Evolutionary conservation across 352 stramenopile species (phyloP), one percentile per base, ranked within the genome.

Genomic region (Globisporangium spiculum): DNA sequence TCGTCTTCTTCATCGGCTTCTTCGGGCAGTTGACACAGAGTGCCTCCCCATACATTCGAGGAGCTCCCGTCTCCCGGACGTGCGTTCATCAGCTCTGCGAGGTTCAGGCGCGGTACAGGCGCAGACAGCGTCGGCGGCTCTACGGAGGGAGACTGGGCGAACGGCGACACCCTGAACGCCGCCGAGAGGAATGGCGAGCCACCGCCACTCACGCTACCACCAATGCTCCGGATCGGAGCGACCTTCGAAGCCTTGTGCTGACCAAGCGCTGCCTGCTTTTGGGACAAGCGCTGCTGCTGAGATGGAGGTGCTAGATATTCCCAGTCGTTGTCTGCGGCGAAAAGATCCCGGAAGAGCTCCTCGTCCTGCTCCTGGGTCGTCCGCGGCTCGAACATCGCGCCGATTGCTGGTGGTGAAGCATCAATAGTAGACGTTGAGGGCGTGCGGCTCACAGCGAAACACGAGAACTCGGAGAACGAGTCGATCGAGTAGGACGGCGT

Each of bases 281-380:
- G 65, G 10, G 24, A 54, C 0, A 56, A n/a, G 7, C 7, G 44
- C 2, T 52, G 26, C 5, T 22, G 48, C 14, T 24, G 44, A 0
- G 26, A 16, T n/a, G 20, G n/a, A 54, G 41, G 36, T 1, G 32
- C 61, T 16, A 16, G 30, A 10, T 22, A 53, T 9, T 78, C 71
- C 22, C 64, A 58, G 22, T 84, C 78, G 7, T 63, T 70, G 7
- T 89, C 80, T 12, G 46, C 65, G 1, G 69, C 69, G 57, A 92
- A 90, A 14, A 92, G 70, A 26, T 92, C 82, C 14, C 82, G 77
- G 20, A 90, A 90, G 58, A 92, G 73, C 60, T 92, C 82, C 70
- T 92, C 82, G 16, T 92, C 81, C 53, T 83, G 69, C 41, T 84
- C 73, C 32, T 76, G 74, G 18, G 71, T 62, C 56, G 65, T 50